Conservation (phyloP, 2,329 filamentous ascomycete species). For the Aspergillus niger region DNA sequence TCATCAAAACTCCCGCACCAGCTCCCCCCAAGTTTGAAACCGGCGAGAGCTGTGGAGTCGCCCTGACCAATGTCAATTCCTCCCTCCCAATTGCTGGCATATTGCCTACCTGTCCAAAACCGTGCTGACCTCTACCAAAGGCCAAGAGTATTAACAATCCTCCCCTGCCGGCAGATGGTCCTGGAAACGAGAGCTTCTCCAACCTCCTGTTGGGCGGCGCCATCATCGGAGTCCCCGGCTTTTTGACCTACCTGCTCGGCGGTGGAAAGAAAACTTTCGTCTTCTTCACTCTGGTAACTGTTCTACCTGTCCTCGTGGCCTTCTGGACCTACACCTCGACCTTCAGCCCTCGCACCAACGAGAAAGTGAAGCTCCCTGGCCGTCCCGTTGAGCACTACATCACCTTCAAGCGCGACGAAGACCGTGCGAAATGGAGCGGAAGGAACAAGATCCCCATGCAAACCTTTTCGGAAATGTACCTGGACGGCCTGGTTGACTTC, state of each 20-base stretch:
- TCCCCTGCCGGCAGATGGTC: slow-evolving; percentile 25
- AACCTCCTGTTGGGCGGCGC: slow-evolving; percentile 23
- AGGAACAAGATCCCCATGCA: slow-evolving; percentile 32
- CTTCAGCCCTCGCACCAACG: slow-evolving; percentile 24
- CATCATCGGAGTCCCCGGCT: slow-evolving; percentile 24
- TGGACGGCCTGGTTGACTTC: slow-evolving; percentile 36
- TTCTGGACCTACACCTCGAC: slow-evolving; percentile 25
- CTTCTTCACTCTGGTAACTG: slow-evolving; percentile 19
- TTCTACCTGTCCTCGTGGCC: slow-evolving; percentile 23
- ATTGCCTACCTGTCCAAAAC: not conserved
- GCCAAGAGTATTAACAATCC: slow-evolving; percentile 31
- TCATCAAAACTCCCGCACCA: slow-evolving; percentile 29
- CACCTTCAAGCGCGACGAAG: slow-evolving; percentile 29
- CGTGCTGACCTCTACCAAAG: slow-evolving; percentile 15
- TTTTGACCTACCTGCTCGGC: slow-evolving; percentile 22
- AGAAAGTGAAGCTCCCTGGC: slow-evolving; percentile 27
- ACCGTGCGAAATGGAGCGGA: slow-evolving; percentile 27
- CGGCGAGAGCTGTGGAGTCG: slow-evolving; percentile 19
- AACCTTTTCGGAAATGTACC: slow-evolving; percentile 34
- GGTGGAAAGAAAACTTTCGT: slow-evolving; percentile 21
- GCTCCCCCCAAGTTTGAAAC: slow-evolving; percentile 19
- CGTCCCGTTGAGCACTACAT: slow-evolving; percentile 31
- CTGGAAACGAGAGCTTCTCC: slow-evolving; percentile 32
- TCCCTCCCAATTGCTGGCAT: too few relatives aligned
- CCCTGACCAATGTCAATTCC: slow-evolving; percentile 26